Base-by-base conservation (phyloP, 805 yeast genomes). In the Candida hungchunana region DNA sequence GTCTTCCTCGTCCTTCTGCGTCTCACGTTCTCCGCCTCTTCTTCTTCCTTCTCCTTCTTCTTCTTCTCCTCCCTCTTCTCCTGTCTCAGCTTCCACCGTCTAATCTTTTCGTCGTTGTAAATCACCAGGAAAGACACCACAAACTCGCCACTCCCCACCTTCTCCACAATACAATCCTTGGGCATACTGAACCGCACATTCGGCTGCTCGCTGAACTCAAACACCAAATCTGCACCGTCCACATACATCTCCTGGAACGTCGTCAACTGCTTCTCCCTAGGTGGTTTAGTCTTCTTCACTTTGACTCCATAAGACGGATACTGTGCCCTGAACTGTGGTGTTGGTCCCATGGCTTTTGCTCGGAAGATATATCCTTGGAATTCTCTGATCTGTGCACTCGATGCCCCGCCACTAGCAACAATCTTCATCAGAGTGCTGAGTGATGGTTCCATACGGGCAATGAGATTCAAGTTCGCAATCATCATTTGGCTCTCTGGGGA, bases 121-220 rank as follows among this genome's bases (percentile, higher is more conserved):
- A 64, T 47, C 16, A 61, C 51, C 9, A 69, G 31, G 36, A 58
- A 63, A 2, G 73, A 67, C 12, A 67, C 43, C 10, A 66, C 43
- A 9, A 63, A 41, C 18, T 60, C 64, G 1, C 50, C 63, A 19
- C 56, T 62, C 2, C 50, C 62, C 1, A 62, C 28, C 1, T 73
- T 64, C 59, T 89, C 97, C 40, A 82, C 64, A 3, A 90, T 71
- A 1, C 94, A 73, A 43, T 86, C 75, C 45, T 79, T 79, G 0
- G 97, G 97, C 1, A 90, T 54, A 39, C 72, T 62, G 50, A 73
- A 90, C 39, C 97, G 70, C 7, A 79, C 79, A 30, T 79, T 71
- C 0, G 93, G 75, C 54, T 79, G 80, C 49, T 93, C 97, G 18
- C 72, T 71, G 61, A 79, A 90, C 58, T 93, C 98, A 56, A 90